Percentiles rank a stretch among this genome's conserved stretches.
These are phyloP conservation scores for Neurospora sp. DNA, from an alignment of 495 filamentous ascomycete genomes.

Conservation along the genomic window DNA sequence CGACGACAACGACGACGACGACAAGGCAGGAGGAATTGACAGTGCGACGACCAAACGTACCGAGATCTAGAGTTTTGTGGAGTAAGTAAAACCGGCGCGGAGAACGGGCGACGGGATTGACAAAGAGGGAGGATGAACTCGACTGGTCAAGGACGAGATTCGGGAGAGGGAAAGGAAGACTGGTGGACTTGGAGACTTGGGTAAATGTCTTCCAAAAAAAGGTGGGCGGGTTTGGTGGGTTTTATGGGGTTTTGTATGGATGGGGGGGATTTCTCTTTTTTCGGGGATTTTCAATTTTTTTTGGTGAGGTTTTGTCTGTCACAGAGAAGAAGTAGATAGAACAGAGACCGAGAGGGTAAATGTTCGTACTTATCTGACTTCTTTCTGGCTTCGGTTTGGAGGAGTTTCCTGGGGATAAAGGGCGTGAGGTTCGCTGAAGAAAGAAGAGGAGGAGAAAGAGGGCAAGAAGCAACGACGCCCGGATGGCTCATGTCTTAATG, in stretches of 20 bases:
- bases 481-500: slow-evolving; percentile 10
- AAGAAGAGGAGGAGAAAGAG: slow-evolving; percentile 17
- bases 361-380: slow-evolving; percentile 25
- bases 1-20: neutral
- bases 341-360: slow-evolving; percentile 20
- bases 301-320: slow-evolving; percentile 29
- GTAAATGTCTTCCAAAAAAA: slow-evolving; percentile 13
- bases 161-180: slow-evolving; percentile 11
- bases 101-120: slow-evolving; percentile 20
- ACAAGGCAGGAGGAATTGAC: neutral
- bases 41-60: slow-evolving; percentile 9
- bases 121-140: slow-evolving; percentile 15
- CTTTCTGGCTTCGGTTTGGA: slow-evolving; percentile 20
- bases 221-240: slow-evolving; percentile 12
- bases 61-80: slow-evolving; percentile 4
- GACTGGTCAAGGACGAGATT: slow-evolving; percentile 9
- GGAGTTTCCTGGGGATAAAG: slow-evolving; percentile 21
- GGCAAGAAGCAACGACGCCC: slow-evolving; percentile 2
- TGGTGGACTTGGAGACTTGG: slow-evolving; percentile 8
- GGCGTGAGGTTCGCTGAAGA: slow-evolving; percentile 18
- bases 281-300: slow-evolving; percentile 39
- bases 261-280: slow-evolving; percentile 9
- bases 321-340: slow-evolving; percentile 24
- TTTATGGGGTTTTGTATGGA: slow-evolving; percentile 21
- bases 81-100: slow-evolving; percentile 8